A percentile compares a stretch with the other conserved stretches of the same genome.
phyloP scores from a whole-genome alignment of 805 yeast genomes.

The Kluyveromyces aestuarii region DNA sequence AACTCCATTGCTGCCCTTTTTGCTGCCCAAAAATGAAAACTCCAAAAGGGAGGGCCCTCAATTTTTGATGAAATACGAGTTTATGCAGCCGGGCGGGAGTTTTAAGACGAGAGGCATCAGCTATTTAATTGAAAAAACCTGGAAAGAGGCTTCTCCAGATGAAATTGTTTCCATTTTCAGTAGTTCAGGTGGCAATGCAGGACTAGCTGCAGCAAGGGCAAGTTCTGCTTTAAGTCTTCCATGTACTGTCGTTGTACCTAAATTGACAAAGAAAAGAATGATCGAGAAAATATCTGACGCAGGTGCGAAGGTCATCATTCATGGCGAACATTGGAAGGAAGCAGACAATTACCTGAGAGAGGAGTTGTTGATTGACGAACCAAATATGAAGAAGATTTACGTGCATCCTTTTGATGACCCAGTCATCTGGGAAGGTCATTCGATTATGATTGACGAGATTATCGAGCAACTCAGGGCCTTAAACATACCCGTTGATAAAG shows the following conservation, averaged over 20 bases:
- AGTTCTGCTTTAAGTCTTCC: constrained; percentile 25
- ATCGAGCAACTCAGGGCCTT: constrained; percentile 20
- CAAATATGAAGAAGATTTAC: constrained; percentile 22
- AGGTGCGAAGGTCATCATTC: constrained; percentile 41
- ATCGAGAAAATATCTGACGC: constrained; percentile 33
- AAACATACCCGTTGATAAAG: constrained; percentile 11
- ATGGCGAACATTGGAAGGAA: constrained; percentile 39
- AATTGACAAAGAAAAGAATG: constrained; percentile 36
- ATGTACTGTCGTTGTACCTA: constrained; percentile 58
- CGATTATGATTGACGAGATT: constrained; percentile 39
- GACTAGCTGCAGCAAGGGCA: constrained; percentile 36
- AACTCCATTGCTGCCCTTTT: not conserved
- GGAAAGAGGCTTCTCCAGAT: constrained; percentile 18
- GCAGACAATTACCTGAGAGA: constrained; percentile 36
- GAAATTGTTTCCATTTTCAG: constrained; percentile 34
- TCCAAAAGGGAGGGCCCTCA: constrained; percentile 10
- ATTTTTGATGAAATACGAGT: constrained; percentile 39
- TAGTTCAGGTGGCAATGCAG: constrained; percentile 49
- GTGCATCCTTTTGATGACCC: constrained; percentile 50
- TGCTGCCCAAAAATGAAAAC: not conserved
- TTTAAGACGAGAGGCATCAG: constrained; percentile 50
- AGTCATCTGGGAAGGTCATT: constrained; percentile 47
- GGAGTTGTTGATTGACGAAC: constrained; percentile 15
- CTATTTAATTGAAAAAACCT: constrained; percentile 29
- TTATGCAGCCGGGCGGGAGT: constrained; percentile 45